phyloP scores from a whole-genome alignment of 2,329 filamentous ascomycete species.

The Neonectria punicea region DNA sequence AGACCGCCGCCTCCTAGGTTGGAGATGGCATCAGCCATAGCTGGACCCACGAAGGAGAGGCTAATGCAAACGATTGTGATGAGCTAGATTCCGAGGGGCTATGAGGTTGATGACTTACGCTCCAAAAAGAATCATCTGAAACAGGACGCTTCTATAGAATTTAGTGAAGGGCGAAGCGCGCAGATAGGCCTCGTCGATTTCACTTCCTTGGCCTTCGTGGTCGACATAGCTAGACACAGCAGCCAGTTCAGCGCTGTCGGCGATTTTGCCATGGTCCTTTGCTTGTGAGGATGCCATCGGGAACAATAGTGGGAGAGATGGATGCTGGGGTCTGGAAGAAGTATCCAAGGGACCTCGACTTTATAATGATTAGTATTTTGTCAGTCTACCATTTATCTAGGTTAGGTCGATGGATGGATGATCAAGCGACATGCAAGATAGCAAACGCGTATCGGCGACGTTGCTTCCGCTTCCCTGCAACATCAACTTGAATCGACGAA shows the following conservation, averaged over 20 bases:
- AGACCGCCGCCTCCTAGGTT: constrained; percentile 23
- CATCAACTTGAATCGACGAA: constrained; percentile 1
- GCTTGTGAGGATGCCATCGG: constrained; percentile 6
- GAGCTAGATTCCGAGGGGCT: not conserved
- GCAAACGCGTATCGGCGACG: too few relatives aligned
- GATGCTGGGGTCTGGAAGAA: not conserved
- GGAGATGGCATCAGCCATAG: constrained; percentile 23
- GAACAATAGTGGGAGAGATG: not conserved
- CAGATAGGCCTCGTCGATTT: constrained; percentile 18
- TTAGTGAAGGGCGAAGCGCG: not conserved
- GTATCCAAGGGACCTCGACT: constrained; percentile 5
- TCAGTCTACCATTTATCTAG: constrained; percentile 6
- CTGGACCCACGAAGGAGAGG: constrained; percentile 24
- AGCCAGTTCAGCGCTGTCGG: constrained; percentile 4
- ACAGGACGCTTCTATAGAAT: constrained; percentile 20
- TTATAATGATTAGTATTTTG: constrained; percentile 19
- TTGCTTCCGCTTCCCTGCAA: not conserved
- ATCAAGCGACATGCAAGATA: not conserved
- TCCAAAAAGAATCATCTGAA: constrained; percentile 26
- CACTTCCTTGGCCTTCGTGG: not conserved
- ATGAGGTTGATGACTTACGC: constrained; percentile 11
- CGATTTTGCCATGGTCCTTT: constrained; percentile 11
- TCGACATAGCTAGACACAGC: constrained; percentile 7
- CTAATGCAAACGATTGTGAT: constrained; percentile 6
- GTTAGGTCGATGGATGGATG: not conserved